Base-by-base conservation (phyloP, 768 basidiomycete genomes). In the Termitomyces sp. region DNA sequence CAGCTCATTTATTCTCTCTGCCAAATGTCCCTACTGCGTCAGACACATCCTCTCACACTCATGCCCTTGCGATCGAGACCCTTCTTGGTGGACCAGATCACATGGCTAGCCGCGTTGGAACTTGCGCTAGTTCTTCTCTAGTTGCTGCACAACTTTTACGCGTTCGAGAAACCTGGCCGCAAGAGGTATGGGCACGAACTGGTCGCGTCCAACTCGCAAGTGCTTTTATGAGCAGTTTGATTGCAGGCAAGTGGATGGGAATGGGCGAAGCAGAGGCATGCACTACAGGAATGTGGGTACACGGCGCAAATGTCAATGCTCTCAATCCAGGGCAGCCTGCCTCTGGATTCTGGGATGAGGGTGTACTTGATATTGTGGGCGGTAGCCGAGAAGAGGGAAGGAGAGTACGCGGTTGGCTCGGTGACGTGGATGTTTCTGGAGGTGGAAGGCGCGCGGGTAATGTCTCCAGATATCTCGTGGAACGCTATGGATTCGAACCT, bases 31-130 rank as follows among this genome's bases (percentile, higher is more conserved):
- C 89, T 12, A 82, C 85, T 14, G 79, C 89, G 5, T 86, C 89
- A 69, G 90, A 92, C 61, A 90, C 87, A 0, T 91, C 91, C 1
- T 86, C 91, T 3, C 86, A 90, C 57, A 83, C 86, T 0, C 90
- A 91, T 74, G 86, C 88, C 0, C 77, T 89, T 26, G 82, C 83
- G 0, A 83, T 92, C 37, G 90, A 93, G 65, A 78, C 84, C 1
- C 80, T 87, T 5, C 80, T 92, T 2, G 91, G 90, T 1, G 90
- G 89, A 0, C 85, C 91, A 1, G 89, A 91, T 58, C 77, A 77
- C 53, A 89, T 91, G 87, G 85, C 86, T 4, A 76, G 80, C 24
- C 86, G 87, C 29, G 88, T 91, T 1, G 90, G 91, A 5, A 87
- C 83, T 6, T 82, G 83, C 59, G 87, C 88, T 4, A 82, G 82